Conservation (phyloP, 768 basidiomycete genomes). For the Lactarius hatsudake region DNA sequence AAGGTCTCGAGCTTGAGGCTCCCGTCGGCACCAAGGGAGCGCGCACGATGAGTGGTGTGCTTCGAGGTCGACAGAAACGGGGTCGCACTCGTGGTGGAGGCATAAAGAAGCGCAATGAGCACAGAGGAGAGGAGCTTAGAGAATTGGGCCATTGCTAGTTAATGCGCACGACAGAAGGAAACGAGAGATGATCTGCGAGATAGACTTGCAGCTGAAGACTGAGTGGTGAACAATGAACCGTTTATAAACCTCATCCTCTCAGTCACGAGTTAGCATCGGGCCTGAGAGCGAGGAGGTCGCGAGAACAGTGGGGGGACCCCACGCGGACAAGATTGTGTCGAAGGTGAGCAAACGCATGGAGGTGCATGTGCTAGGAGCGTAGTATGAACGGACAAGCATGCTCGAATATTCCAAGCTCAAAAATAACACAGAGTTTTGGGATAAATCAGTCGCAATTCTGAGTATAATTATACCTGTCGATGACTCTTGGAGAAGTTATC, state of each 20-base stretch:
- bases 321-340: not conserved
- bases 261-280: not conserved
- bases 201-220: not conserved
- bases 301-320: not conserved
- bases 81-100: constrained; percentile 28
- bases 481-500: not conserved
- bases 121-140: constrained; percentile 29
- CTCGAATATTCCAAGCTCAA: not conserved
- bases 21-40: constrained; percentile 24
- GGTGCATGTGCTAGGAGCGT: not conserved
- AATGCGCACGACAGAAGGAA: not conserved
- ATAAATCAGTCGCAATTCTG: not conserved
- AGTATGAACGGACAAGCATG: not conserved
- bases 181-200: not conserved
- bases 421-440: not conserved
- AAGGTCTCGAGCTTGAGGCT: constrained; percentile 29
- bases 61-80: constrained; percentile 27
- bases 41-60: constrained; percentile 30
- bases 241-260: not conserved
- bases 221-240: not conserved
- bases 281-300: not conserved
- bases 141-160: constrained; percentile 25
- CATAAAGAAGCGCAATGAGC: constrained; percentile 29
- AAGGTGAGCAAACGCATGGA: not conserved
- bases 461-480: not conserved